Percentiles rank a stretch among this genome's conserved stretches.
Evolutionary conservation across 192 early-diverging fungal genomes (phyloP).

Genomic region (Haplosporangium gracile): DNA sequence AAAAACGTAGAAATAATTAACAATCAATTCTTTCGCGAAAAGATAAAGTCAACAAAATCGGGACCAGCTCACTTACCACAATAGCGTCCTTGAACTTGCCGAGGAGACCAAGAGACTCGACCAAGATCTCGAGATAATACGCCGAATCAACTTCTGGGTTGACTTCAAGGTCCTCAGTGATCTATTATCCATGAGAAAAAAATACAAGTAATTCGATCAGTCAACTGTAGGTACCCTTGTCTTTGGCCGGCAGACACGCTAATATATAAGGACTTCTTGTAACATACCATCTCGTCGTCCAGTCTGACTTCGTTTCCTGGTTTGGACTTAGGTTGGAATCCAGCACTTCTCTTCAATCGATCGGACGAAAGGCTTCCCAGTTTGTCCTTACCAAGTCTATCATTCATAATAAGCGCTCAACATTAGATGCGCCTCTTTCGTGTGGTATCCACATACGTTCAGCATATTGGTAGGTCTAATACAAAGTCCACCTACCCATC

Average conservation of each 20-base stretch:
- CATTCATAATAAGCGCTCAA: background rate
- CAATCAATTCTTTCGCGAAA: background rate
- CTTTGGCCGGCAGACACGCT: background rate
- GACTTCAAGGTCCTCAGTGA: slow-evolving; percentile 70
- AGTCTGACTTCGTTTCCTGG: slow-evolving; percentile 55
- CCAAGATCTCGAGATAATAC: slow-evolving; percentile 82
- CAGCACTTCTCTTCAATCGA: slow-evolving; percentile 35
- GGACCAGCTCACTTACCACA: slow-evolving; percentile 42
- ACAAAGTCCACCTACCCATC: slow-evolving; percentile 32
- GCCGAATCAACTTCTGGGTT: slow-evolving; percentile 84
- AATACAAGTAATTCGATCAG: background rate
- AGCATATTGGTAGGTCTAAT: background rate
- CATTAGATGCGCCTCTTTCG: background rate
- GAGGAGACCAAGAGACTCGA: slow-evolving; percentile 76
- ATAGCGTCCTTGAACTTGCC: slow-evolving; percentile 66
- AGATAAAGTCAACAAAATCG: background rate
- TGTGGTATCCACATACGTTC: background rate
- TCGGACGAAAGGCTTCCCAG: slow-evolving; percentile 36
- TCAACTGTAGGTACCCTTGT: background rate
- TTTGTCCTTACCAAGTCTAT: slow-evolving; percentile 52
- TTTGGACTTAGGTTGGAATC: slow-evolving; percentile 46
- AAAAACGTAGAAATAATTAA: slow-evolving; percentile 1
- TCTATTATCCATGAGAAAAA: slow-evolving; percentile 42
- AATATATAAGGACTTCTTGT: background rate
- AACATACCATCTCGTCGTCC: slow-evolving; percentile 64